Conservation (phyloP, 495 filamentous ascomycete genomes). For the Annulohypoxylon maeteangense region DNA sequence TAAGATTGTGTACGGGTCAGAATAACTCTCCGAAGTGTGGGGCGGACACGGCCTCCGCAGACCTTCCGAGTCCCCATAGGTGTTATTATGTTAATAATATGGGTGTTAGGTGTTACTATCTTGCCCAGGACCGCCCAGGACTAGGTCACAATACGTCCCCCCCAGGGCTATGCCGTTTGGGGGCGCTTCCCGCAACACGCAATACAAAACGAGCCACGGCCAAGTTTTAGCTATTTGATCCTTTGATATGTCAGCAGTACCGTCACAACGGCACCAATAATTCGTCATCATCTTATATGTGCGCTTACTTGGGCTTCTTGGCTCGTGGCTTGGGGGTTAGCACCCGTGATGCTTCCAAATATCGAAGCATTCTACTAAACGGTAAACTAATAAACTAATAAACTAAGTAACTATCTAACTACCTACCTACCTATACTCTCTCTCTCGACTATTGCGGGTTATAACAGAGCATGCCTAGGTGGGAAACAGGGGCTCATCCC, state of each 20-base stretch:
- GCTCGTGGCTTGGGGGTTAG: background rate
- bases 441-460: background rate
- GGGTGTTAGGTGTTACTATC: background rate
- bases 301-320: background rate
- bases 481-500: background rate
- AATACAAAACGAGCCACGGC: slow-evolving; percentile 6
- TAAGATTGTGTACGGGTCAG: background rate
- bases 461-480: background rate
- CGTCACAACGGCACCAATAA: slow-evolving; percentile 6
- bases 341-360: too few species aligned
- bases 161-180: background rate
- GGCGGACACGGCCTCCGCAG: slow-evolving; percentile 20
- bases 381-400: too few species aligned
- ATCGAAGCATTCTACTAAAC: too few species aligned
- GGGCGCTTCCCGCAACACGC: background rate
- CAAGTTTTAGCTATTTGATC: background rate
- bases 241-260: slow-evolving; percentile 1
- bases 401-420: too few species aligned
- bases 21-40: slow-evolving; percentile 22
- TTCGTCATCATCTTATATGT: slow-evolving; percentile 4
- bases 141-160: too few species aligned
- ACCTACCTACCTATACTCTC: background rate
- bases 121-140: too few species aligned
- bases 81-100: background rate
- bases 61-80: background rate